Conservation (phyloP, 768 basidiomycete species). For the Russula vinacea region DNA sequence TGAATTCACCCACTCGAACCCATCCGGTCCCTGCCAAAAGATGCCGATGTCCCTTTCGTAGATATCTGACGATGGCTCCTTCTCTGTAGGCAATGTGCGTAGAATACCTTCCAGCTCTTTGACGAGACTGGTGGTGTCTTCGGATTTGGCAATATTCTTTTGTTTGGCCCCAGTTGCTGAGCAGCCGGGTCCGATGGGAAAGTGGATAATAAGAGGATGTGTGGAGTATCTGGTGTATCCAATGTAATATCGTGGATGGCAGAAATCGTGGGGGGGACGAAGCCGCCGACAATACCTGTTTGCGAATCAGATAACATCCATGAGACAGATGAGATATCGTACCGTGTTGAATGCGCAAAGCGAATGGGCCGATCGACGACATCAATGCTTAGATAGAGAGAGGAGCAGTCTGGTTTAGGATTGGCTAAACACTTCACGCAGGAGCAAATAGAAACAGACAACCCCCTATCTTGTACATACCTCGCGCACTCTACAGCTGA, state of each 20-base stretch:
- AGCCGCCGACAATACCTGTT: constrained; percentile 72
- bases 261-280: constrained; percentile 62
- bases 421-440: not conserved
- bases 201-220: constrained; percentile 47
- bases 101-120: constrained; percentile 60
- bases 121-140: constrained; percentile 43
- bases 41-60: constrained; percentile 70
- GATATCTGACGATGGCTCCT: constrained; percentile 59
- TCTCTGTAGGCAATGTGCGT: constrained; percentile 53
- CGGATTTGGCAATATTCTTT: constrained; percentile 42
- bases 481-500: constrained; percentile 19
- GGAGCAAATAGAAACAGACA: not conserved
- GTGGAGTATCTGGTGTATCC: constrained; percentile 37
- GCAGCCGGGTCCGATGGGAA: constrained; percentile 50
- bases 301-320: constrained; percentile 6
- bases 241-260: constrained; percentile 53
- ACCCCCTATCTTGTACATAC: constrained; percentile 11
- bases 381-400: constrained; percentile 37
- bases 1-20: constrained; percentile 58
- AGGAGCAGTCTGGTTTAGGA: not conserved
- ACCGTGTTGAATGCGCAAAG: constrained; percentile 62
- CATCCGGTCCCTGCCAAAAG: constrained; percentile 51
- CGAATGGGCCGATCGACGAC: constrained; percentile 52
- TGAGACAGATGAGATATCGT: constrained; percentile 15
- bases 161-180: constrained; percentile 42